Conservation (phyloP, 352 stramenopile genomes). For the Phytophthora podocarpi region DNA sequence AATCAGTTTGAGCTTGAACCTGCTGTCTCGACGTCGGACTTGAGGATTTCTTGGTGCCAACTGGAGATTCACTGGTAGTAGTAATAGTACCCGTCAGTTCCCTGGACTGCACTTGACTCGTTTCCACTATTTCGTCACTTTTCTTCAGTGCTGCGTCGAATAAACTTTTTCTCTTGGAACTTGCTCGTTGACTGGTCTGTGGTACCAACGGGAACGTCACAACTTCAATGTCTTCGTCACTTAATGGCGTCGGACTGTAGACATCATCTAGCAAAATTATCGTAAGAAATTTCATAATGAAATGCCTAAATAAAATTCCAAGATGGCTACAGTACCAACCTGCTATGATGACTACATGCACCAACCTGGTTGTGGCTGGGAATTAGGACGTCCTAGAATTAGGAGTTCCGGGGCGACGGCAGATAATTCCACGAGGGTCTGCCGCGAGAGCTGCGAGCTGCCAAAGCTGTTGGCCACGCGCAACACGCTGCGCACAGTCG, state of each 20-base stretch:
- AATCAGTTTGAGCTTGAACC: conserved; percentile 9
- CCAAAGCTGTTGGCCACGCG: conserved; percentile 68
- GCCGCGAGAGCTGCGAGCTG: conserved; percentile 35
- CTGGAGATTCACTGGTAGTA: not conserved
- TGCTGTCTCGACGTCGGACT: conserved; percentile 1
- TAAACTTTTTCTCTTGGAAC: conserved; percentile 54
- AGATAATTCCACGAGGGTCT: conserved; percentile 50
- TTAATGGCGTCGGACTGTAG: conserved; percentile 31
- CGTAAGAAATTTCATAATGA: too few species aligned
- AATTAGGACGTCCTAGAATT: conserved; percentile 27
- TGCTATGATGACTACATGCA: too few species aligned
- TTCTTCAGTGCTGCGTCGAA: conserved; percentile 54
- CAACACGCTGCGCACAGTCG: conserved; percentile 61
- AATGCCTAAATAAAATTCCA: too few species aligned
- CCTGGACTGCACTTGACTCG: not conserved
- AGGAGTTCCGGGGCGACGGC: conserved; percentile 56
- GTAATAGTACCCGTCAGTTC: too few species aligned
- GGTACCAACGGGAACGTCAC: conserved; percentile 65
- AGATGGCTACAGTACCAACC: too few species aligned
- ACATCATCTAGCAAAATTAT: too few species aligned
- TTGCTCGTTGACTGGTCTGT: conserved; percentile 65
- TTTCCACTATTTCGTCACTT: not conserved
- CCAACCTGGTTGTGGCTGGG: conserved; percentile 1
- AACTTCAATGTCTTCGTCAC: conserved; percentile 48
- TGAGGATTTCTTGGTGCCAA: not conserved